phyloP scores from a whole-genome alignment of 2,329 filamentous ascomycete species.

The Alternaria ethzedia region DNA sequence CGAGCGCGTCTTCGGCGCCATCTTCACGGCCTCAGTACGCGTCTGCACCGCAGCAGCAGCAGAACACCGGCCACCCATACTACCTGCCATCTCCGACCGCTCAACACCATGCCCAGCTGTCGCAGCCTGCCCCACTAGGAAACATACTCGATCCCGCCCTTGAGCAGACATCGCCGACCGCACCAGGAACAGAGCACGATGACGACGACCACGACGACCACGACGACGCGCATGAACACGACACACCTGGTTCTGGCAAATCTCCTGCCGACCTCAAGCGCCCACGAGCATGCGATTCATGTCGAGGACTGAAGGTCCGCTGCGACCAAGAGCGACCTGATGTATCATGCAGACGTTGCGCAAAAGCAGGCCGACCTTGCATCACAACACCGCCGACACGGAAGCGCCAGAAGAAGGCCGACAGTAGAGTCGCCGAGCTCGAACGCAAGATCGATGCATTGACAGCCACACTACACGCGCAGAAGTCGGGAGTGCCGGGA shows the following conservation, averaged over 20 bases:
- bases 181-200: slow-evolving; percentile 28
- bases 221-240: slow-evolving; percentile 14
- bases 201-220: slow-evolving; percentile 40
- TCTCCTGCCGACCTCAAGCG: slow-evolving; percentile 52
- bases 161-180: slow-evolving; percentile 38
- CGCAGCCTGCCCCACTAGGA: slow-evolving; percentile 24
- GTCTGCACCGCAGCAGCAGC: slow-evolving; percentile 25
- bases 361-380: slow-evolving; percentile 79
- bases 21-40: slow-evolving; percentile 37
- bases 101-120: slow-evolving; percentile 25
- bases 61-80: slow-evolving; percentile 35
- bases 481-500: slow-evolving; percentile 36
- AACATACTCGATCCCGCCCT: slow-evolving; percentile 40
- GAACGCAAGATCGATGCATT: slow-evolving; percentile 92
- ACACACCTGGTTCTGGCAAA: slow-evolving; percentile 39
- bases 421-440: slow-evolving; percentile 85
- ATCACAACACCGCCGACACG: slow-evolving; percentile 69
- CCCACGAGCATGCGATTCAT: slow-evolving; percentile 56
- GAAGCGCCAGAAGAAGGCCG: slow-evolving; percentile 90
- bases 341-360: slow-evolving; percentile 69
- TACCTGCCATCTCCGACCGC: slow-evolving; percentile 36
- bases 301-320: slow-evolving; percentile 66
- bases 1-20: slow-evolving; percentile 28
- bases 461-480: slow-evolving; percentile 77
- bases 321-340: slow-evolving; percentile 78